Evolutionary conservation across 1,139 yeast genomes (phyloP), one percentile per base, ranked within the genome.

Genomic region (Suhomyces panamericanus): DNA sequence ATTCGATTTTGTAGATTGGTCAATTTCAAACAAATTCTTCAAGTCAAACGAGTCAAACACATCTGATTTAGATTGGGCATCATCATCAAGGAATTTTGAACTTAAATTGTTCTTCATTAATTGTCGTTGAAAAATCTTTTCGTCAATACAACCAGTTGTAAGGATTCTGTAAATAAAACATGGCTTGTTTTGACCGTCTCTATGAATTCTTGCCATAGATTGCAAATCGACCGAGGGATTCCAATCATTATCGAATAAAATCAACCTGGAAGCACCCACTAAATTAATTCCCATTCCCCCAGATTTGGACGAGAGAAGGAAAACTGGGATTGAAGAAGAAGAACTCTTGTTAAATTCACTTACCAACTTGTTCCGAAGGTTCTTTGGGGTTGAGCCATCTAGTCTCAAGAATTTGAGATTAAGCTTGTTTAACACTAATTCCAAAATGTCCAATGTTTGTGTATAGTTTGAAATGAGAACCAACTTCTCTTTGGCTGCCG

Each of bases 211-310:
- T 0, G 97, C 96, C 96, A 93, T 89, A 0, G 98, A 96, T 63
- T 93, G 99, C 26, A 87, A 64, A 62, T 93, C 99, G 11, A 87
- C 78, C 0, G 97, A 81, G 0, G 99, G 99, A 53, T 95, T 93
- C 96, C 96, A 88, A 58, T 90, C 97, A 49, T 91, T 87, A 58
- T 90, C 98, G 57, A 87, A 87, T 20, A 93, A 66, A 3, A 93
- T 76, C 30, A 93, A 67, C 27, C 98, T 70, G 0, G 96, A 89
- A 0, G 96, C 99, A 1, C 99, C 99, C 27, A 88, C 77, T 32
- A 93, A 69, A 58, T 93, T 95, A 34, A 93, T 72, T 0, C 99
- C 99, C 50, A 87, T 83, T 0, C 99, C 99, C 2, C 99, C 99
- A 4, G 96, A 84, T 59, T 90, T 89, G 0, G 97, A 86, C 2